Percentiles rank a stretch among this genome's conserved stretches.
phyloP scores from a whole-genome alignment of 345 rosid genomes.

The Excoecaria agallocha region DNA sequence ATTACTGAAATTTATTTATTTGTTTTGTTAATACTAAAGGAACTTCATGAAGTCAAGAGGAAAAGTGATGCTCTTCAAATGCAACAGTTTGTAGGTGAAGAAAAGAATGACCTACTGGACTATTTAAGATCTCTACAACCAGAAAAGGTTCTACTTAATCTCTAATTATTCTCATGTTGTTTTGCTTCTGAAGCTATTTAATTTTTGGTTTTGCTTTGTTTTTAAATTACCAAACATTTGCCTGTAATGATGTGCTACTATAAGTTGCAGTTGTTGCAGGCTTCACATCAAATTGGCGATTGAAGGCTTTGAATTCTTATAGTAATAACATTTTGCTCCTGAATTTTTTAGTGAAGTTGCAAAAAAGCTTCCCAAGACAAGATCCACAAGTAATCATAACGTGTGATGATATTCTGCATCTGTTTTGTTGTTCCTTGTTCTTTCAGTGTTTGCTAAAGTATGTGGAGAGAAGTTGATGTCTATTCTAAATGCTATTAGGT shows the following conservation, averaged over 20 bases:
- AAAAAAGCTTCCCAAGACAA: neutral
- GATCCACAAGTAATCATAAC: neutral
- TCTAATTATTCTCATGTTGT: constrained; percentile 3
- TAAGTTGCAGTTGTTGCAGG: constrained; percentile 8
- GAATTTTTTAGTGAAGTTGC: neutral
- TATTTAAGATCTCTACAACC: constrained; percentile 90
- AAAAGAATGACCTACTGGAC: constrained; percentile 93
- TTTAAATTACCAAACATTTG: constrained; percentile 8
- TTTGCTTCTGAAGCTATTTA: constrained; percentile 2
- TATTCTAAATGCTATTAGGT: neutral
- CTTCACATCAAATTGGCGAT: constrained; percentile 10
- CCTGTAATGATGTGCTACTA: constrained; percentile 1
- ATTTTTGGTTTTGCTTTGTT: neutral
- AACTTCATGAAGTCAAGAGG: constrained; percentile 74
- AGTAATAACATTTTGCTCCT: neutral
- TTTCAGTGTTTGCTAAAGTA: neutral
- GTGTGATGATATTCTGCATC: neutral
- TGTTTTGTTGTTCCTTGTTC: neutral
- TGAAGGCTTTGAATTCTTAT: neutral
- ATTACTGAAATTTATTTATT: constrained; percentile 9
- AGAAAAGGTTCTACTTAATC: constrained; percentile 62
- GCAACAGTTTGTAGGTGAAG: constrained; percentile 99
- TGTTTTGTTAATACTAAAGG: constrained; percentile 40
- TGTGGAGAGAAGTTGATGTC: neutral
- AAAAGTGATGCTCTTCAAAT: constrained; percentile 92